Conservation (phyloP, 139 green algal species). For the Haematococcus sp. region DNA sequence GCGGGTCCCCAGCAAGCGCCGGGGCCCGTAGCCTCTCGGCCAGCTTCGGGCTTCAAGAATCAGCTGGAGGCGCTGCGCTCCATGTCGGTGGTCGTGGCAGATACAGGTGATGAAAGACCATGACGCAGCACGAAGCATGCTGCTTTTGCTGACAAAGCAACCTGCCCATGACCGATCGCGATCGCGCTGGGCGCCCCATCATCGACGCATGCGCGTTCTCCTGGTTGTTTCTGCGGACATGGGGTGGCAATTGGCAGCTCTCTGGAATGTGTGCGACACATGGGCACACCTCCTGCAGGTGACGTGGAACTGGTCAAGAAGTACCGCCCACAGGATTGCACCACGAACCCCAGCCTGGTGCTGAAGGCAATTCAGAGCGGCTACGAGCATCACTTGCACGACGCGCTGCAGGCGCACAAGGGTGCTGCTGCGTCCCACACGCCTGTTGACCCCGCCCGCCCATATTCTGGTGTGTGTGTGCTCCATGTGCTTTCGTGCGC, state of each 20-base stretch:
- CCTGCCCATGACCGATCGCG: too few species aligned
- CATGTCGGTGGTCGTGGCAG: constrained; percentile 53
- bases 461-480: constrained; percentile 5
- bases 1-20: too few species aligned
- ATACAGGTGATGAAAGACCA: constrained; percentile 59
- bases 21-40: too few species aligned
- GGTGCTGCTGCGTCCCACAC: not conserved
- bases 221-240: too few species aligned
- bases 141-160: too few species aligned
- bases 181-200: too few species aligned
- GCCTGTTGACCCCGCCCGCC: not conserved
- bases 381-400: constrained; percentile 60
- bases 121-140: too few species aligned
- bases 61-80: constrained; percentile 38
- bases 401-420: constrained; percentile 53
- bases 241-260: too few species aligned
- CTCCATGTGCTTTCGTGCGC: not conserved
- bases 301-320: constrained; percentile 67
- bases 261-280: too few species aligned
- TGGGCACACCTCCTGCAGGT: constrained; percentile 44
- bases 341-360: constrained; percentile 84
- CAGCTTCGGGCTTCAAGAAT: constrained; percentile 15
- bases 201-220: too few species aligned
- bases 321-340: constrained; percentile 72
- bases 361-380: constrained; percentile 72